phyloP scores from a whole-genome alignment of 1,139 yeast species.

The Hyphopichia khmerensis region DNA sequence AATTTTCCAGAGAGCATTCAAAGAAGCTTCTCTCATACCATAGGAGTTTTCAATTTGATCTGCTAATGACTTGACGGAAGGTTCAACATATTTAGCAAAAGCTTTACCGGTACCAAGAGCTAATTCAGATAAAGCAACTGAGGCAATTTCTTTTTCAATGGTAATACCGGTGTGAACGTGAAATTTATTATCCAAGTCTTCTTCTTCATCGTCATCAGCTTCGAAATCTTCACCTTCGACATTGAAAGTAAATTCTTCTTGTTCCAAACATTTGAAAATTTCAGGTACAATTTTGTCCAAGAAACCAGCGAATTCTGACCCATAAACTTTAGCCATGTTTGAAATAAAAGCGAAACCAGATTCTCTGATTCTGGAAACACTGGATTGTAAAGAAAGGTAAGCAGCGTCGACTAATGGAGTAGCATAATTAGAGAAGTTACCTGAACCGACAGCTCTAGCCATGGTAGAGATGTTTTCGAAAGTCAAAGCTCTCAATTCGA shows the following conservation, averaged over 20 bases:
- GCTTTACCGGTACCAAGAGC: constrained; percentile 82
- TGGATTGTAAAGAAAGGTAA: constrained; percentile 72
- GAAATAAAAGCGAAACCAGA: constrained; percentile 94
- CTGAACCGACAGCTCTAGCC: constrained; percentile 96
- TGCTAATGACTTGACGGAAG: constrained; percentile 60
- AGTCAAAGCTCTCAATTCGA: constrained; percentile 85
- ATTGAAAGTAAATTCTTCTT: constrained; percentile 69
- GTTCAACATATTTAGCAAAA: constrained; percentile 76
- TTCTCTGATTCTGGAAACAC: constrained; percentile 85
- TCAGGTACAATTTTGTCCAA: constrained; percentile 81
- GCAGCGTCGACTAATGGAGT: constrained; percentile 90
- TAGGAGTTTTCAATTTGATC: constrained; percentile 83
- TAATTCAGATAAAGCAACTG: constrained; percentile 87
- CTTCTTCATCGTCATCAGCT: constrained; percentile 45
- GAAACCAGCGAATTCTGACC: constrained; percentile 84
- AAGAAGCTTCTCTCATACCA: constrained; percentile 88
- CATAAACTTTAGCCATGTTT: constrained; percentile 92
- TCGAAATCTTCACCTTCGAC: constrained; percentile 36
- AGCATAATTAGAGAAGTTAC: constrained; percentile 80
- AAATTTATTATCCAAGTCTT: constrained; percentile 67
- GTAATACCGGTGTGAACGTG: constrained; percentile 94
- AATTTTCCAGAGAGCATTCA: constrained; percentile 80
- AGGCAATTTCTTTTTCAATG: constrained; percentile 95
- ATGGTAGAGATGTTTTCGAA: constrained; percentile 91
- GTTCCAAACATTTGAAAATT: constrained; percentile 79